Conservation (phyloP, 495 filamentous ascomycete genomes). For the Podospora pseudocomata region DNA sequence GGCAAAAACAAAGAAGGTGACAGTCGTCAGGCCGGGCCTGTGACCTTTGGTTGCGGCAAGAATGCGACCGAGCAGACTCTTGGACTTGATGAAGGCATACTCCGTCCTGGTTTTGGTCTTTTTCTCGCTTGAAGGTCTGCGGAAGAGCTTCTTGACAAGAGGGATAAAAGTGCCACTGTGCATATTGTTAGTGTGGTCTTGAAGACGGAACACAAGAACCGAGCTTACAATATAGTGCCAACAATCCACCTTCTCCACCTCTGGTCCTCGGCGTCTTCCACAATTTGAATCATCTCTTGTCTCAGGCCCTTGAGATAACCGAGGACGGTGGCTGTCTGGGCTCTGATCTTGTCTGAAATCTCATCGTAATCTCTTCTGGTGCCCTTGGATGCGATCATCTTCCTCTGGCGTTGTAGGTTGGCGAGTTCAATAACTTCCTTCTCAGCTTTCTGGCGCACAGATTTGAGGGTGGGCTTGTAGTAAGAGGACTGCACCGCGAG, state of each 20-base stretch:
- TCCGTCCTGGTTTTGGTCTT: conserved; percentile 33
- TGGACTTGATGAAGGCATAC: conserved; percentile 44
- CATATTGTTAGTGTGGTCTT: background rate
- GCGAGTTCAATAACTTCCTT: conserved; percentile 38
- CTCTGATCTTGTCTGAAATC: conserved; percentile 33
- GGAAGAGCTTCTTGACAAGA: conserved; percentile 40
- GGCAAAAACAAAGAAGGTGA: conserved; percentile 47
- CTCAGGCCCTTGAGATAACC: conserved; percentile 33
- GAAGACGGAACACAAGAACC: background rate
- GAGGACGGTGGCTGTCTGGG: conserved; percentile 34
- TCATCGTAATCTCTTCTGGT: background rate
- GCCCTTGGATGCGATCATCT: background rate
- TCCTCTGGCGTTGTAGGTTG: conserved; percentile 27
- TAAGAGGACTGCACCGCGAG: background rate
- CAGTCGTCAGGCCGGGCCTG: conserved; percentile 39
- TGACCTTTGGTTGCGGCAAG: conserved; percentile 27
- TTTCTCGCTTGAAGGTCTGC: conserved; percentile 30
- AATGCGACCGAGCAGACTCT: conserved; percentile 41
- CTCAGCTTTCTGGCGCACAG: conserved; percentile 27
- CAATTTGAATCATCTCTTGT: conserved; percentile 30
- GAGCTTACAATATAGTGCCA: conserved; percentile 40
- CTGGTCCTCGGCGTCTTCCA: conserved; percentile 34
- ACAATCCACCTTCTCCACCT: conserved; percentile 43
- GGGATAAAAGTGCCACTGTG: conserved; percentile 43
- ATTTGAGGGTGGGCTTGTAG: conserved; percentile 17